Evolutionary conservation across 2,329 filamentous ascomycete species (phyloP).

Genomic region (Ceratocystis cubensis): DNA sequence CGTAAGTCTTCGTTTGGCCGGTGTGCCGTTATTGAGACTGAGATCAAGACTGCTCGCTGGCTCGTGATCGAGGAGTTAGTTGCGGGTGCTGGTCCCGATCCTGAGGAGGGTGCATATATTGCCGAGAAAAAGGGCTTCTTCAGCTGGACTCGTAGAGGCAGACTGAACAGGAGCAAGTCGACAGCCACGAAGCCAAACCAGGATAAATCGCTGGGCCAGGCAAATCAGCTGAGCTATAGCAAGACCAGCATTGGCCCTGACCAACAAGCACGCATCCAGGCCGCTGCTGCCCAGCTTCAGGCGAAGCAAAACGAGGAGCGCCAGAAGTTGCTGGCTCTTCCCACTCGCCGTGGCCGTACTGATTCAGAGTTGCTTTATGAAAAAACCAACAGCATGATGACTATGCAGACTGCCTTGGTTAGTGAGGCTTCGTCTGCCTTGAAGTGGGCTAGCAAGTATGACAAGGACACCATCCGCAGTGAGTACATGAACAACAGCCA

Average conservation of each 20-base stretch:
- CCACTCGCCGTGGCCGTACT: slow-evolving; percentile 40
- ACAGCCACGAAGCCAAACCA: slow-evolving; percentile 49
- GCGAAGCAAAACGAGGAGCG: slow-evolving; percentile 52
- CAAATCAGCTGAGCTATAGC: slow-evolving; percentile 40
- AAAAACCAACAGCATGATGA: slow-evolving; percentile 85
- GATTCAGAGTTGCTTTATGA: slow-evolving; percentile 45
- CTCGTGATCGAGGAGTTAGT: slow-evolving; percentile 93
- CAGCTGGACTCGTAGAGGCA: slow-evolving; percentile 64
- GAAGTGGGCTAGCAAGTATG: slow-evolving; percentile 94
- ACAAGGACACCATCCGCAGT: slow-evolving; percentile 73
- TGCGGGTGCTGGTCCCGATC: slow-evolving; percentile 78
- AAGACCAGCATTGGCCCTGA: slow-evolving; percentile 80
- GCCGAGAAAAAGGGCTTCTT: slow-evolving; percentile 94
- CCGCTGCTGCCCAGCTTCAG: slow-evolving; percentile 73
- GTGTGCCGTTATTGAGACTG: slow-evolving; percentile 83
- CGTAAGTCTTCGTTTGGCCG: slow-evolving; percentile 89
- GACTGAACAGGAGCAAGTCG: slow-evolving; percentile 52
- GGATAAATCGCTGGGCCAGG: slow-evolving; percentile 34
- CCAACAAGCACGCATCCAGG: slow-evolving; percentile 85
- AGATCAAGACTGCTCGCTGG: slow-evolving; percentile 72
- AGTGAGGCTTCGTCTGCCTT: slow-evolving; percentile 83
- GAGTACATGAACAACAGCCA: slow-evolving; percentile 68
- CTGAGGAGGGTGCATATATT: slow-evolving; percentile 75
- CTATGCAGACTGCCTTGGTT: slow-evolving; percentile 70
- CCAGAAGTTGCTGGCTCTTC: slow-evolving; percentile 30